phyloP scores from a whole-genome alignment of 2,329 filamentous ascomycete genomes.

The Alternaria infectoria region DNA sequence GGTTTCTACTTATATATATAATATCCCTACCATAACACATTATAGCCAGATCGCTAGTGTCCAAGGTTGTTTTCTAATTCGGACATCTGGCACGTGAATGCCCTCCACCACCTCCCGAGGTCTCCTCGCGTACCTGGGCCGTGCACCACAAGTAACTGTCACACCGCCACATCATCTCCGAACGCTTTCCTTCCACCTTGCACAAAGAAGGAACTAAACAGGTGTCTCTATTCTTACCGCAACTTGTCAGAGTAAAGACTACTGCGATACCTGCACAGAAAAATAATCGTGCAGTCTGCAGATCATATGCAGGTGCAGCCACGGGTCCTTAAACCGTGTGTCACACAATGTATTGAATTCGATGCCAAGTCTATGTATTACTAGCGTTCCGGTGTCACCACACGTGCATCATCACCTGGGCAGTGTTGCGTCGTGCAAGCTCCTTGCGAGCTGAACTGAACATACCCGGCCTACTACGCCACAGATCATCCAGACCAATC shows the following conservation, averaged over 20 bases:
- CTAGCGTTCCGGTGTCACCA: neutral
- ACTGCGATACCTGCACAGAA: neutral
- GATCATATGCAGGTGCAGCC: neutral
- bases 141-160: neutral
- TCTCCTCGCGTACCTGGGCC: neutral
- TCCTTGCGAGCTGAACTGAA: neutral
- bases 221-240: neutral
- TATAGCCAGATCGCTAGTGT: neutral
- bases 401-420: neutral
- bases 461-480: conserved; percentile 4
- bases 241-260: neutral
- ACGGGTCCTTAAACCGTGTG: neutral
- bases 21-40: neutral
- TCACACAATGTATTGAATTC: neutral
- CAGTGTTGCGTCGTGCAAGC: neutral
- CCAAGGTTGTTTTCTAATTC: neutral
- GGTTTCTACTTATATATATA: neutral
- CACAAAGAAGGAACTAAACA: neutral
- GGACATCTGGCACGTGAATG: neutral
- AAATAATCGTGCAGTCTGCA: neutral
- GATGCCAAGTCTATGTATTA: neutral
- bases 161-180: neutral
- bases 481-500: conserved; percentile 5
- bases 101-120: neutral
- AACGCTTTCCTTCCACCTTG: neutral